These are phyloP conservation scores for Garcia nutans DNA, from an alignment of 345 rosid species.

Conservation along the genomic window DNA sequence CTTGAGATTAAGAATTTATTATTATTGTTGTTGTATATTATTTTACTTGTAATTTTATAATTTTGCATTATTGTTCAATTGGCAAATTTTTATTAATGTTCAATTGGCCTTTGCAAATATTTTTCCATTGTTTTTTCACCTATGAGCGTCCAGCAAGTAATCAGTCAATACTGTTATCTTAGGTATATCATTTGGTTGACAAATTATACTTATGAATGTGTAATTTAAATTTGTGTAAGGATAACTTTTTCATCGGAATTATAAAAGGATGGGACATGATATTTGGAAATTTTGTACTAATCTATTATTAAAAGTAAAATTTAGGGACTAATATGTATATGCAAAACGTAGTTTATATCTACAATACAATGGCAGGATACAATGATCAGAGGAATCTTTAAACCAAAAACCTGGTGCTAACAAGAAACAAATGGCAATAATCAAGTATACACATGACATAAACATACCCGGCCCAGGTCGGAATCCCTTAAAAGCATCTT, in stretches of 20 bases:
- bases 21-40: no score
- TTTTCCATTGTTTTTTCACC: no score
- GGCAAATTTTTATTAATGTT: not conserved
- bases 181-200: no score
- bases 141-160: no score
- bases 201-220: no score
- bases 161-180: no score
- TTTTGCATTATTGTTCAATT: not conserved
- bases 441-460: not conserved
- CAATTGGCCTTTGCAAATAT: no score
- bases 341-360: not conserved
- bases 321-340: not conserved
- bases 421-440: not conserved
- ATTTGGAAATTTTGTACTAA: not conserved
- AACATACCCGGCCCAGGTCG: slow-evolving; percentile 93
- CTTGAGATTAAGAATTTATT: no score
- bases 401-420: not conserved
- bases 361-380: no score
- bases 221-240: no score
- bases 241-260: no score
- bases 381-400: not conserved
- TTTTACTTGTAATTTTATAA: not conserved
- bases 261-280: no score
- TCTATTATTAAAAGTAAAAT: not conserved
- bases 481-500: slow-evolving; percentile 95